Evolutionary conservation across 2,329 filamentous ascomycete species (phyloP), one percentile per base, ranked within the genome.

Genomic region (Monilinia vaccinii-corymbosi): DNA sequence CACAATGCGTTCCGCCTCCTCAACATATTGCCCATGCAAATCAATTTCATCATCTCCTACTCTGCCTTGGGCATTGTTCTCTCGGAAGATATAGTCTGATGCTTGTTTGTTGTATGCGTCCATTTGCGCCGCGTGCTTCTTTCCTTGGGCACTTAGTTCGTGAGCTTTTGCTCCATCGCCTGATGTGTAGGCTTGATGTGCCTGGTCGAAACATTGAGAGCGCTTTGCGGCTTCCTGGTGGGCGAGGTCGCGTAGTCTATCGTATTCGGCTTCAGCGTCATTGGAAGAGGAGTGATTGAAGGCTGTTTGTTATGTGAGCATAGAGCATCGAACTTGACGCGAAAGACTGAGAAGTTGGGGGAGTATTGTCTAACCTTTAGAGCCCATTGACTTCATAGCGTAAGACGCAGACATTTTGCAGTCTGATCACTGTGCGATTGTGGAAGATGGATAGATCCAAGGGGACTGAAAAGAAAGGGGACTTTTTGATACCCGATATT

Each of bases 1-100:
- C 25, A 97, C 78, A 60, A 97, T 94, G 65, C 90, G 83, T 77
- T 96, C 91, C 6, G 94, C 94, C 77, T 97, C 94, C 72, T 96
- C 90, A 61, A 96, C 92, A 70, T 88, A 97, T 71, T 95, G 88
- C 3, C 94, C 94, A 73, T 99, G 94, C 62, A 87, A 79, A 67
- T 95, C 90, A 83, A 95, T 94, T 10, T 88, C 91, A 74, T 97
- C 93, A 45, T 79, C 78, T 18, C 83, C 81, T 11, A 96, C 87
- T 63, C 87, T 84, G 21, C 84, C 89, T 3, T 79, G 74, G 23
- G 89, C 86, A 72, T 97, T 97, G 78, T 97, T 97, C 76, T 93
- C 91, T 45, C 91, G 87, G 78, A 99, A 97, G 72, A 97, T 97
- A 74, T 83, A 96, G 61, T 97, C 89, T 62, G 89, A 90, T 1